Base-by-base conservation (phyloP, 2,329 filamentous ascomycete species). In the Aureobasidium subglaciale region DNA sequence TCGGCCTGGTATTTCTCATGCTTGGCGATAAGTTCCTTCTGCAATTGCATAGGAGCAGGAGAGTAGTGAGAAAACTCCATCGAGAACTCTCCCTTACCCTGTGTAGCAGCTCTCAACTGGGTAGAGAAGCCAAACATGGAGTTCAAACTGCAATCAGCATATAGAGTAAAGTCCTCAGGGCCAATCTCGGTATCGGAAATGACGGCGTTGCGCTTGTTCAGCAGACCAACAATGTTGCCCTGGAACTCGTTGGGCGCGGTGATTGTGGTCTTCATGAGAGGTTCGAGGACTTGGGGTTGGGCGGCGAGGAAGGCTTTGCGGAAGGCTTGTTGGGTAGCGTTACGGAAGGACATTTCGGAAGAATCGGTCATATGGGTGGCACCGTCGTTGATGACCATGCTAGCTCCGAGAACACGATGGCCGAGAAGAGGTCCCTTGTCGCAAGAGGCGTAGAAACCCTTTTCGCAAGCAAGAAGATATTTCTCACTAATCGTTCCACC, bases 51-150 rank as follows among this genome's bases (percentile, higher is more conserved):
- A 46, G 91, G 87, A 58, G 93, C 90, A 50, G 90, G 79, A 52
- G 88, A 84, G 67, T 99, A 99, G 75, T 97, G 93, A 72, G 88
- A 93, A 68, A 99, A 99, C 75, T 99, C 93, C 93, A 99, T 97
- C 66, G 82, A 87, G 69, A 96, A 99, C 76, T 99, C 93, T 66
- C 93, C 93, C 80, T 99, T 99, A 60, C 93, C 93, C 76, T 99
- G 93, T 2, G 91, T 97, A 20, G 91, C 88, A 13, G 93, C 93
- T 64, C 93, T 83, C 63, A 99, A 75, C 73, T 96, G 88, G 38
- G 86, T 88, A 66, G 86, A 91, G 76, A 99, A 97, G 60, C 93
- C 93, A 70, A 99, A 99, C 93, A 99, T 99, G 70, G 86, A 84
- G 71, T 97, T 96, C 70, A 99, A 74, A 70, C 86, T 91, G 77